Percentiles rank a stretch among this genome's conserved stretches.
These are phyloP conservation scores for Calonectria henricotiae DNA, from an alignment of 2,329 filamentous ascomycete genomes.

Conservation along the genomic window DNA sequence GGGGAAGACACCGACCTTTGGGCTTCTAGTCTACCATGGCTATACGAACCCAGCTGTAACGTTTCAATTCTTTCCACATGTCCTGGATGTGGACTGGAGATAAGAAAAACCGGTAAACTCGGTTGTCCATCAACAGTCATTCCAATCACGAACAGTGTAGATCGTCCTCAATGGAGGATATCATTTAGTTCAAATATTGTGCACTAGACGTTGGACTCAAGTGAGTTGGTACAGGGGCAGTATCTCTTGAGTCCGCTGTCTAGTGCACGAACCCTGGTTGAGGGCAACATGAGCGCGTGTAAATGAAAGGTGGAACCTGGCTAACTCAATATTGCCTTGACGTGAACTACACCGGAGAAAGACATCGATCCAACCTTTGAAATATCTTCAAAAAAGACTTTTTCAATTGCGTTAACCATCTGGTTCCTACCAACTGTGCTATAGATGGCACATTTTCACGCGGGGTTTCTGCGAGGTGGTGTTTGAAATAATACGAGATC, in stretches of 20 bases:
- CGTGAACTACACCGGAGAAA: not conserved
- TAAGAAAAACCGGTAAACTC: no score
- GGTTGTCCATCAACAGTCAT: not conserved
- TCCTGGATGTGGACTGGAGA: no score
- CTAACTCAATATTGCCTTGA: not conserved
- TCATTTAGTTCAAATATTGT: not conserved
- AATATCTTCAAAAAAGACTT: not conserved
- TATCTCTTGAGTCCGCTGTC: not conserved
- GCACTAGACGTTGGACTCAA: not conserved
- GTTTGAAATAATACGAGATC: not conserved
- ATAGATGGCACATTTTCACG: not conserved
- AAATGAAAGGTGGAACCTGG: not conserved
- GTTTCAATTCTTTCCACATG: not conserved
- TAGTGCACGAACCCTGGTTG: not conserved
- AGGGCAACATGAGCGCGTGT: no score
- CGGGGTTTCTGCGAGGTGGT: not conserved
- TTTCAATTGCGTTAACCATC: not conserved
- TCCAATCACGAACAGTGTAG: not conserved
- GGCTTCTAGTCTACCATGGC: not conserved
- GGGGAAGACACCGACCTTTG: not conserved
- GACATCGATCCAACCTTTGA: not conserved
- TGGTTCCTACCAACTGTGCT: not conserved
- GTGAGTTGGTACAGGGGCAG: not conserved
- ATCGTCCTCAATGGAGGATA: no score
- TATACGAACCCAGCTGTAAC: slow-evolving; percentile 1